Evolutionary conservation across 257 asterid genomes (phyloP).

Genomic region (Asclepias syriaca): DNA sequence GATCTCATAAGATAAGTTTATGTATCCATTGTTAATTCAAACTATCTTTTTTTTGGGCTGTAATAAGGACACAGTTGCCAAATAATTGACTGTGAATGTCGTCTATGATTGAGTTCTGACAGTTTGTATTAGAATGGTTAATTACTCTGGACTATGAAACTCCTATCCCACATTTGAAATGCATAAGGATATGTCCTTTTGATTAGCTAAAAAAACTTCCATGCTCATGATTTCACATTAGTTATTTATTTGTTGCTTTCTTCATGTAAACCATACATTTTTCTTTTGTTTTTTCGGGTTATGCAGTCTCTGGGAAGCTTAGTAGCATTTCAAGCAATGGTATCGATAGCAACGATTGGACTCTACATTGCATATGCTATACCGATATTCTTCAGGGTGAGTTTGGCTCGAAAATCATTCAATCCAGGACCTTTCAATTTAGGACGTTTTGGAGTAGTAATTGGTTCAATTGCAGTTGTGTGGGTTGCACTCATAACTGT

Average conservation of each 20-base stretch:
- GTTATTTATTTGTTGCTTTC: neutral
- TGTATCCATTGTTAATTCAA: too few species aligned
- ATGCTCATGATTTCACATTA: neutral
- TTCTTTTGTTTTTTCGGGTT: too few species aligned
- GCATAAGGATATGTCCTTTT: too few species aligned
- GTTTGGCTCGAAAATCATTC: conserved; percentile 75
- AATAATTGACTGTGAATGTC: too few species aligned
- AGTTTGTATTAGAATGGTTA: too few species aligned
- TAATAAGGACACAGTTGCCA: too few species aligned
- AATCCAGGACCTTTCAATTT: conserved; percentile 76
- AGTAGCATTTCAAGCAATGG: conserved; percentile 98
- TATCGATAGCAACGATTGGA: conserved; percentile 90
- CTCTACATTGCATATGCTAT: conserved; percentile 95
- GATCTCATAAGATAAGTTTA: too few species aligned
- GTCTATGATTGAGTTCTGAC: too few species aligned
- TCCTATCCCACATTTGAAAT: too few species aligned
- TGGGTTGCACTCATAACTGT: conserved; percentile 86
- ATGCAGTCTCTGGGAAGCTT: conserved; percentile 91
- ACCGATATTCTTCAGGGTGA: conserved; percentile 81
- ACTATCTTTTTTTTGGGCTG: too few species aligned
- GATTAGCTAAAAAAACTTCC: neutral
- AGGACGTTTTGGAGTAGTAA: conserved; percentile 63
- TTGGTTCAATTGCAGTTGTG: conserved; percentile 75
- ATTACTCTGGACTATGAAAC: too few species aligned
- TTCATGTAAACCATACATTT: neutral